Conservation (phyloP, 345 rosid genomes). For the Pistacia integerrima region DNA sequence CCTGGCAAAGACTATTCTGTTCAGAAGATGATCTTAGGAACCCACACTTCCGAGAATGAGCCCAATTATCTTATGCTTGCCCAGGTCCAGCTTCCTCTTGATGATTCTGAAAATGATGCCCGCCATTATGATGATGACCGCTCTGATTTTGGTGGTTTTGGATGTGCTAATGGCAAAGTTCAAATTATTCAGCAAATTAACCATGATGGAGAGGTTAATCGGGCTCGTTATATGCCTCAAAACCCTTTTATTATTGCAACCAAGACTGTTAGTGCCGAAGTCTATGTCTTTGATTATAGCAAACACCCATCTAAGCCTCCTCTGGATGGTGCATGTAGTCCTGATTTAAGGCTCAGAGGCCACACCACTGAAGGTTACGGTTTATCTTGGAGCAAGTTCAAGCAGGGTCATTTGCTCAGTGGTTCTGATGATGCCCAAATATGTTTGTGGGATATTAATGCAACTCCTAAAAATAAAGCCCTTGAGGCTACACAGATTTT, state of each 20-base stretch:
- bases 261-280: constrained; percentile 96
- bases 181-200: constrained; percentile 97
- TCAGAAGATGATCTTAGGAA: constrained; percentile 96
- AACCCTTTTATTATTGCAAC: constrained; percentile 91
- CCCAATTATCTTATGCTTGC: constrained; percentile 96
- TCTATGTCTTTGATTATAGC: constrained; percentile 93
- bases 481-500: constrained; percentile 87
- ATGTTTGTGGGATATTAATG: constrained; percentile 94
- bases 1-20: constrained; percentile 90
- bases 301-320: constrained; percentile 93
- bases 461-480: constrained; percentile 70
- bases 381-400: constrained; percentile 94
- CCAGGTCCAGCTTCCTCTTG: constrained; percentile 95
- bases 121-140: constrained; percentile 95
- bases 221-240: constrained; percentile 98
- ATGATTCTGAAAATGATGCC: constrained; percentile 86
- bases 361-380: constrained; percentile 98
- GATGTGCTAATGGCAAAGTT: constrained; percentile 90
- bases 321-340: constrained; percentile 81
- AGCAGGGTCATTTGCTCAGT: constrained; percentile 88
- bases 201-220: constrained; percentile 97
- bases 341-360: constrained; percentile 90
- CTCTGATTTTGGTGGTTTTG: constrained; percentile 78
- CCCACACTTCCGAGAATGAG: constrained; percentile 98
- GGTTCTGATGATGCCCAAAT: constrained; percentile 99